These are phyloP conservation scores for Tuber brumale DNA, from an alignment of 495 filamentous ascomycete species.

Conservation along the genomic window DNA sequence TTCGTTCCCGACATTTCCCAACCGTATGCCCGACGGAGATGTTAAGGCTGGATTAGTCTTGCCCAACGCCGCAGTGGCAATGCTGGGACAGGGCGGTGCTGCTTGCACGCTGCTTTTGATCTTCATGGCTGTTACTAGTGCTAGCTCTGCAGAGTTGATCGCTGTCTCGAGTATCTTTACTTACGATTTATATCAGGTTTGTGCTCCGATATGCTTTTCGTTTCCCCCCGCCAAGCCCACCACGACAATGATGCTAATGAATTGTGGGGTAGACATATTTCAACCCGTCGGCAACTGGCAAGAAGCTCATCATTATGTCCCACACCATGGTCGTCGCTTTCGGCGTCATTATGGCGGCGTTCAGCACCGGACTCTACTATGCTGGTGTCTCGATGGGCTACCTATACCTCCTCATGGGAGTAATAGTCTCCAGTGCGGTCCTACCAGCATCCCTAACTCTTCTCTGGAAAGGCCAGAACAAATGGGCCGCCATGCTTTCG, in stretches of 20 bases:
- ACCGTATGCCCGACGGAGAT: slow-evolving; percentile 64
- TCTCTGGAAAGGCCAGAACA: slow-evolving; percentile 77
- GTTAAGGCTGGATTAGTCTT: slow-evolving; percentile 83
- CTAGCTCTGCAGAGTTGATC: slow-evolving; percentile 82
- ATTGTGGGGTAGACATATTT: slow-evolving; percentile 48
- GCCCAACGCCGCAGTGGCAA: slow-evolving; percentile 79
- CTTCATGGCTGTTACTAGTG: slow-evolving; percentile 94
- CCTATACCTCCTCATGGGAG: slow-evolving; percentile 83
- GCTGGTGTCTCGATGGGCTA: slow-evolving; percentile 54
- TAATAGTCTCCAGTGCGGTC: slow-evolving; percentile 80
- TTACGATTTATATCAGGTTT: slow-evolving; percentile 76
- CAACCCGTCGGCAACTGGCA: slow-evolving; percentile 60
- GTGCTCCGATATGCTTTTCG: slow-evolving; percentile 42
- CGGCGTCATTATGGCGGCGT: slow-evolving; percentile 75
- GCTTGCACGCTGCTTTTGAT: slow-evolving; percentile 76
- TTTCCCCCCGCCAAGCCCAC: neutral
- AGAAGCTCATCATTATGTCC: slow-evolving; percentile 76
- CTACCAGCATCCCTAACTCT: slow-evolving; percentile 75
- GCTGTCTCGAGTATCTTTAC: slow-evolving; percentile 90
- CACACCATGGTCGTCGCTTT: slow-evolving; percentile 71
- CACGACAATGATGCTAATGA: neutral
- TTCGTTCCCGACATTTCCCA: slow-evolving; percentile 63
- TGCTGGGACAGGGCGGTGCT: slow-evolving; percentile 83
- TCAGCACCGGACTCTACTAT: slow-evolving; percentile 74
- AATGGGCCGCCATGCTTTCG: slow-evolving; percentile 65